phyloP scores from a whole-genome alignment of 345 rosid genomes.

The Eucalyptus sp. region DNA sequence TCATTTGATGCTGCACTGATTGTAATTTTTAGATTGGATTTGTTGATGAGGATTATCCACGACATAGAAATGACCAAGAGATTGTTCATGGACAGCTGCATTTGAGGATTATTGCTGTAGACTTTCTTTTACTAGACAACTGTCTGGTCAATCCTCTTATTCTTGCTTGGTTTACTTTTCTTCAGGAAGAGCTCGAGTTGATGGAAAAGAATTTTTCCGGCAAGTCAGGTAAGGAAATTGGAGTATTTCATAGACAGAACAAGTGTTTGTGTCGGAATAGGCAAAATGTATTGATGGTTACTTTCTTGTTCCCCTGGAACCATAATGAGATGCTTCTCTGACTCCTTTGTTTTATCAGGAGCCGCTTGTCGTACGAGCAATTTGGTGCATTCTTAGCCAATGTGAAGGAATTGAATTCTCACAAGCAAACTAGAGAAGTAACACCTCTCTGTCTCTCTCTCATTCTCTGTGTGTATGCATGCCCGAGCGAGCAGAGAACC shows the following conservation, averaged over 20 bases:
- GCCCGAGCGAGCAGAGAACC: not conserved
- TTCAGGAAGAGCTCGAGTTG: slow-evolving; percentile 76
- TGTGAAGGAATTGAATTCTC: slow-evolving; percentile 90
- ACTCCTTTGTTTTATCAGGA: slow-evolving; percentile 23
- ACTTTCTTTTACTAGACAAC: not conserved
- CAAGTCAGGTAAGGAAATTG: slow-evolving; percentile 67
- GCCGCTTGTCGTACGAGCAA: slow-evolving; percentile 74
- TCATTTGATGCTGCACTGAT: not conserved
- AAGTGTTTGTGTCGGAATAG: not conserved
- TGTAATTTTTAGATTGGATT: not conserved
- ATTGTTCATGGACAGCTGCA: not conserved
- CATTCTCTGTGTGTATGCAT: not conserved
- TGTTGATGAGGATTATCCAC: not conserved
- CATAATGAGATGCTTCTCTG: not conserved
- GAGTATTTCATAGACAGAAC: not conserved
- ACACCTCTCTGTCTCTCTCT: not conserved
- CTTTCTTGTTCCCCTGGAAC: not conserved
- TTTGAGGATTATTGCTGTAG: not conserved
- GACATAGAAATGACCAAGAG: not conserved
- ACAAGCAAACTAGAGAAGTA: slow-evolving; percentile 87
- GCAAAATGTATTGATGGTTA: not conserved
- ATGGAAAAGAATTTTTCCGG: slow-evolving; percentile 94
- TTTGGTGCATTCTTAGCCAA: slow-evolving; percentile 88
- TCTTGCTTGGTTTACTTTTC: not conserved
- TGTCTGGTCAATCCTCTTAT: not conserved